These are phyloP conservation scores for Hyparrhenia diplandra DNA, from an alignment of 176 grass and related monocot genomes.

Conservation along the genomic window DNA sequence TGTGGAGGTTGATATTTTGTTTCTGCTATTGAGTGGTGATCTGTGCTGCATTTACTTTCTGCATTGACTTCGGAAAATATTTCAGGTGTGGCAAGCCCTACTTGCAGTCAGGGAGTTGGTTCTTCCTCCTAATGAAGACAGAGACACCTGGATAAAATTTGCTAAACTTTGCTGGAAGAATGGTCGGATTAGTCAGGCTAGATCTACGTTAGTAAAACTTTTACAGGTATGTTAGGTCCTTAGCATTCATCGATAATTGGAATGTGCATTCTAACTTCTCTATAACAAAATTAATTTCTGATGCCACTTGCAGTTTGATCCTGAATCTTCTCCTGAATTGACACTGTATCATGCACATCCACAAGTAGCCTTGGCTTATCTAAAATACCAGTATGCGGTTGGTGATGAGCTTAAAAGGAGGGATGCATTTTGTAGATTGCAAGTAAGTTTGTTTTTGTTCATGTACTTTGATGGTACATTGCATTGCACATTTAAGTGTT, in stretches of 20 bases:
- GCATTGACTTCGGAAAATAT: constrained; percentile 14
- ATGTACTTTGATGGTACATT: constrained; percentile 12
- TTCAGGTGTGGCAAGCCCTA: constrained; percentile 94
- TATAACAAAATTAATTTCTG: constrained; percentile 17
- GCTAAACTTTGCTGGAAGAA: constrained; percentile 94
- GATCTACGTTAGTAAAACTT: constrained; percentile 94
- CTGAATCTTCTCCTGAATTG: constrained; percentile 73
- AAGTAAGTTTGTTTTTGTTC: constrained; percentile 46
- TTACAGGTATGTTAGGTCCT: constrained; percentile 57
- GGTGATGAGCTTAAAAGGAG: constrained; percentile 82
- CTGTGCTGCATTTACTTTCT: constrained; percentile 3
- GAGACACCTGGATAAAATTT: constrained; percentile 98
- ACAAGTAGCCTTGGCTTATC: constrained; percentile 88
- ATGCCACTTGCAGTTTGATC: constrained; percentile 66
- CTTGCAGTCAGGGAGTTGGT: constrained; percentile 92
- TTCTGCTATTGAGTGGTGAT: constrained; percentile 8
- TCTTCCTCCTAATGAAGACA: constrained; percentile 95
- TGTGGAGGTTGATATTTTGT: constrained; percentile 74
- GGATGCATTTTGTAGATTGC: constrained; percentile 79
- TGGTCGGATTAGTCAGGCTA: constrained; percentile 93
- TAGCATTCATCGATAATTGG: not conserved
- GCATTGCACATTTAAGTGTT: not conserved
- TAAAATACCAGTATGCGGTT: constrained; percentile 89
- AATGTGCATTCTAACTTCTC: not conserved
- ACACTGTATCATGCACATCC: constrained; percentile 69